phyloP scores from a whole-genome alignment of 495 filamentous ascomycete genomes.

The Neurospora sp. region DNA sequence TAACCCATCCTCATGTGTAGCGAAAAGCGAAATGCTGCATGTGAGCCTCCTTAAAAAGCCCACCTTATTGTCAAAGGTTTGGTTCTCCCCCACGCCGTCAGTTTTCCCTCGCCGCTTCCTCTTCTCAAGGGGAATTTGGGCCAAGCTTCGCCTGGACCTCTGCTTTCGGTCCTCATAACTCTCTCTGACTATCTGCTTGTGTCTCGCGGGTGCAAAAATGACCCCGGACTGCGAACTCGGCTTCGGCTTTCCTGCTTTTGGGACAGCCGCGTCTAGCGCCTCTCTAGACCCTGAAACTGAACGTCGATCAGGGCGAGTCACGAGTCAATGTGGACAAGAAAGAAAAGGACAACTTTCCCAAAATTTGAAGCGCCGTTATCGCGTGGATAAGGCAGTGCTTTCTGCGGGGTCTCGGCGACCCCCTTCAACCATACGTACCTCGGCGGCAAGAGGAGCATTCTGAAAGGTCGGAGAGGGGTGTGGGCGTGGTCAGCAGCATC shows the following conservation, averaged over 20 bases:
- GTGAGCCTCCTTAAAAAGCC: not conserved
- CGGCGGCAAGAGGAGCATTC: conserved; percentile 35
- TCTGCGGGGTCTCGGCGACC: not conserved
- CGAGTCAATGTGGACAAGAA: not conserved
- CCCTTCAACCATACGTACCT: not conserved
- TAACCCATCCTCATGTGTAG: not conserved
- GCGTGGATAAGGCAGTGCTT: not conserved
- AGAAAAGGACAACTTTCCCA: not conserved
- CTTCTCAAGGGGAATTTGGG: not conserved
- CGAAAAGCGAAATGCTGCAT: not conserved
- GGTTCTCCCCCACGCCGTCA: not conserved
- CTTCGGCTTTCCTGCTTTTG: not conserved
- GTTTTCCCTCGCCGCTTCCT: not conserved
- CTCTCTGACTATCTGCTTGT: not conserved
- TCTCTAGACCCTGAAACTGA: not conserved
- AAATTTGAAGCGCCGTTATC: not conserved
- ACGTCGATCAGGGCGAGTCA: not conserved
- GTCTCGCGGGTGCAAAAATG: not conserved
- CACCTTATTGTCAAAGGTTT: not conserved
- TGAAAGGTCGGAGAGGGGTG: conserved; percentile 25
- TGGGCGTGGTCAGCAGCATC: conserved; percentile 1
- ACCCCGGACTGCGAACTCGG: not conserved
- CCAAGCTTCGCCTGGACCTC: not conserved
- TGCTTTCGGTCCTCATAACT: not conserved
- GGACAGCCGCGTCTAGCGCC: not conserved